Evolutionary conservation across 2,329 filamentous ascomycete species (phyloP), one percentile per base, ranked within the genome.

Genomic region (Magnaporthiopsis rhizophila): DNA sequence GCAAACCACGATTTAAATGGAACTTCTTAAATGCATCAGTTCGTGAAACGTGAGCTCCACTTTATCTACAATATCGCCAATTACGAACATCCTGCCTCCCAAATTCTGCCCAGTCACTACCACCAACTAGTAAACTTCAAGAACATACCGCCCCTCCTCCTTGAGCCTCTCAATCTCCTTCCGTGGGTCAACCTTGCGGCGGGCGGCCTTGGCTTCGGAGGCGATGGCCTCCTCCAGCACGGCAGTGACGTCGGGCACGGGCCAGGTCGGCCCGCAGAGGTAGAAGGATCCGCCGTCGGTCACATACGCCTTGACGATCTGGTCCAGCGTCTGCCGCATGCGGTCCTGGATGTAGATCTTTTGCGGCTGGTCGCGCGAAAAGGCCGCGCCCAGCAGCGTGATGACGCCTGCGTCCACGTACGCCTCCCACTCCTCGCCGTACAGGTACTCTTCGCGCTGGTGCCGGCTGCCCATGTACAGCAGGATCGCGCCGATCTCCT

Each of bases 341-440:
- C 93, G 87, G 76, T 99, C 95, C 81, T 99, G 95, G 73, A 99
- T 99, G 79, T 99, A 99, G 69, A 99, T 97, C 87, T 99, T 99
- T 81, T 97, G 84, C 21, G 91, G 90, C 83, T 99, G 95, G 75
- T 99, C 95, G 74, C 95, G 89, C 65, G 91, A 96, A 83, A 99
- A 99, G 58, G 95, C 95, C 62, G 91, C 87, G 63, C 95, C 95
- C 62, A 99, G 86, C 58, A 97, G 85, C 0, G 95, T 99, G 75
- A 99, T 93, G 71, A 99, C 91, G 62, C 95, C 95, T 0, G 95
- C 92, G 66, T 93, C 94, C 73, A 95, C 86, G 78, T 99, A 99
- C 0, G 95, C 95, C 77, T 99, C 95, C 95, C 95, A 99, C 77
- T 99, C 95, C 77, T 99, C 95, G 67, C 95, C 95, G 74, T 98